phyloP scores from a whole-genome alignment of 192 early-diverging fungal genomes.

The Coemansia brasiliensis region DNA sequence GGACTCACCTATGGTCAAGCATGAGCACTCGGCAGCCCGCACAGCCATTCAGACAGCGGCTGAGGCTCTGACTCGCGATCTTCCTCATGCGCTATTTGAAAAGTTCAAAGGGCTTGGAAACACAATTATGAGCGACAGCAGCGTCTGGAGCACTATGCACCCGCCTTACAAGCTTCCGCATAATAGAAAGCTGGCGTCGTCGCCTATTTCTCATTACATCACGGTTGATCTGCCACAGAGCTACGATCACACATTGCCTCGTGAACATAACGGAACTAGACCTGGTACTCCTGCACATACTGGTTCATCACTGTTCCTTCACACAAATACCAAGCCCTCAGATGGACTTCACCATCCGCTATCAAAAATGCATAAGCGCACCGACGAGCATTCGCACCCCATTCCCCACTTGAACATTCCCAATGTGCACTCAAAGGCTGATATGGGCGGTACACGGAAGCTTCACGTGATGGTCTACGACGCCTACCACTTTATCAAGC shows the following conservation, averaged over 20 bases:
- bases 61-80: constrained; percentile 12
- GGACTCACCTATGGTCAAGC: constrained; percentile 44
- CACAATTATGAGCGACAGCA: constrained; percentile 26
- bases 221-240: constrained; percentile 34
- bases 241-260: constrained; percentile 39
- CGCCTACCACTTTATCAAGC: constrained; percentile 52
- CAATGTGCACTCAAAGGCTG: neutral
- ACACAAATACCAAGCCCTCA: constrained; percentile 3
- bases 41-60: constrained; percentile 17
- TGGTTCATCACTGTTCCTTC: constrained; percentile 2
- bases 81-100: constrained; percentile 32
- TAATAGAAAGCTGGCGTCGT: constrained; percentile 20
- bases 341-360: constrained; percentile 9
- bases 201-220: constrained; percentile 43
- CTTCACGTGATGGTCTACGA: constrained; percentile 53
- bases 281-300: neutral
- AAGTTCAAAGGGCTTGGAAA: constrained; percentile 24
- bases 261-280: constrained; percentile 46
- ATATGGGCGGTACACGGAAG: neutral
- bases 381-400: constrained; percentile 5
- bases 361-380: constrained; percentile 18
- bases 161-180: constrained; percentile 28
- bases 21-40: constrained; percentile 18
- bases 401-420: neutral
- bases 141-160: constrained; percentile 4